Conservation (phyloP, 148 eudicot species). For the Heliamphora exappendiculata region DNA sequence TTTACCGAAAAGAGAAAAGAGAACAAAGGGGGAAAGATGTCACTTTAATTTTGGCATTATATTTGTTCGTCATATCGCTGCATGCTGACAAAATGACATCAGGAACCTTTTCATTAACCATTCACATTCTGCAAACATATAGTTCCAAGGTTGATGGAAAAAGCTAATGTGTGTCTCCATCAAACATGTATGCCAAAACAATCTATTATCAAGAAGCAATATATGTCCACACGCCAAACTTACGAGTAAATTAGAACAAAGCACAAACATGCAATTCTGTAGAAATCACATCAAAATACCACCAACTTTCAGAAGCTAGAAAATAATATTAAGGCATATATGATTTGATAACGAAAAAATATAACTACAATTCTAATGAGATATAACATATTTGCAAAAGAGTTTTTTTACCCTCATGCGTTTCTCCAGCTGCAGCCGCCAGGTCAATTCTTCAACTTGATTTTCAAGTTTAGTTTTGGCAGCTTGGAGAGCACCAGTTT, state of each 20-base stretch:
- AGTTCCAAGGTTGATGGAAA: too few species aligned
- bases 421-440: constrained; percentile 63
- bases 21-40: background rate
- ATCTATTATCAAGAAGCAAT: background rate
- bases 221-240: background rate
- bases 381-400: background rate
- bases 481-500: constrained; percentile 72
- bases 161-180: too few species aligned
- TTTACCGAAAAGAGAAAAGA: too few species aligned
- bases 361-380: background rate
- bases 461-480: constrained; percentile 78
- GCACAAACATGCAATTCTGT: background rate
- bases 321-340: background rate
- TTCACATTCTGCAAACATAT: too few species aligned
- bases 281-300: background rate
- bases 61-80: background rate
- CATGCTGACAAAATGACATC: too few species aligned
- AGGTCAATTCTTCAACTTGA: constrained; percentile 67
- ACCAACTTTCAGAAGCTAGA: background rate
- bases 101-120: too few species aligned
- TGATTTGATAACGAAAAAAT: background rate
- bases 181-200: too few species aligned
- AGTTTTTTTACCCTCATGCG: constrained; percentile 55
- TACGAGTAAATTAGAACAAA: background rate
- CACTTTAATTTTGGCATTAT: background rate